Evolutionary conservation across 176 grass and related monocot genomes (phyloP).

Genomic region (Olyra latifolia): DNA sequence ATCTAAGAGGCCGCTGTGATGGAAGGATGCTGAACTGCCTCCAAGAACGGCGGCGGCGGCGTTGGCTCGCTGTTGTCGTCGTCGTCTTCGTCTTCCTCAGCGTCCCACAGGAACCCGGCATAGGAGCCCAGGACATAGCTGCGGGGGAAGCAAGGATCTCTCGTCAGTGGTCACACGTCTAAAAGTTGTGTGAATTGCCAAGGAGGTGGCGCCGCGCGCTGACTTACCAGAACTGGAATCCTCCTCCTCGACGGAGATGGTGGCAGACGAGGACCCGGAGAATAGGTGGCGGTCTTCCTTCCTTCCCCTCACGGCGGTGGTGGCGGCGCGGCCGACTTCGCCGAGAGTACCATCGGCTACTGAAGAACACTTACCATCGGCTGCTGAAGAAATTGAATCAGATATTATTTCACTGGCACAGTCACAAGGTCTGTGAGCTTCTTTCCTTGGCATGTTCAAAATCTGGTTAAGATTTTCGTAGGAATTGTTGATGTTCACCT

Average conservation of each 20-base stretch:
- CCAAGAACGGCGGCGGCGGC: not conserved
- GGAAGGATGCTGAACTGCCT: conserved; percentile 21
- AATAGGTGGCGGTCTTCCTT: not conserved
- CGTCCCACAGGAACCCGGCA: conserved; percentile 59
- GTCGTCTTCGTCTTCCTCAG: conserved; percentile 46
- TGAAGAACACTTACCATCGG: too few species aligned
- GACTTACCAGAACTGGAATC: conserved; percentile 53
- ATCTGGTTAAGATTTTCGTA: too few species aligned
- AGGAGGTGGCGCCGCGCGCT: conserved; percentile 37
- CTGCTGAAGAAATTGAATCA: too few species aligned
- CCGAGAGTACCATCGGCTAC: too few species aligned
- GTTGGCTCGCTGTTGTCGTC: not conserved
- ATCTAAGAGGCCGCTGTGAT: conserved; percentile 36
- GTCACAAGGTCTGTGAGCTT: too few species aligned
- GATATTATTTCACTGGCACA: too few species aligned
- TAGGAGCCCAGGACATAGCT: conserved; percentile 61
- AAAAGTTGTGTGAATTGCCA: not conserved
- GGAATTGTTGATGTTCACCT: too few species aligned
- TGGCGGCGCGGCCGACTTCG: too few species aligned
- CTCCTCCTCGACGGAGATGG: conserved; percentile 36
- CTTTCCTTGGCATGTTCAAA: too few species aligned
- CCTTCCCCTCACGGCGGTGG: too few species aligned
- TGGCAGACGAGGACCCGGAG: not conserved
- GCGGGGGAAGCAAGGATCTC: not conserved
- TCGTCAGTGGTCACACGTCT: too few species aligned